Evolutionary conservation across 352 stramenopile genomes (phyloP).

Genomic region (Lagenidium giganteum): DNA sequence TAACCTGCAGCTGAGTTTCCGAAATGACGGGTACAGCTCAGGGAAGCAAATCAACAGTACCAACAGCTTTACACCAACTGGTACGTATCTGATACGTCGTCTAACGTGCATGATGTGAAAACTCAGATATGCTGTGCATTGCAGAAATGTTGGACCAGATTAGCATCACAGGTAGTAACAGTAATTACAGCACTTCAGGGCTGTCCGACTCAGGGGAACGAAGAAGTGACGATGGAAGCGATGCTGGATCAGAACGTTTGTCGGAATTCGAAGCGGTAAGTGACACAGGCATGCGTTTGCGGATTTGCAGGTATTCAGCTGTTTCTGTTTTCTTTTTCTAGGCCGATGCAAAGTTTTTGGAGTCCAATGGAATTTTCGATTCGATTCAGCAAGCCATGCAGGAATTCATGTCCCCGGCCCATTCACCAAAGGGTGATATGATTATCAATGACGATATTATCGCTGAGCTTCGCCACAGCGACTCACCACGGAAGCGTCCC

Average conservation of each 20-base stretch:
- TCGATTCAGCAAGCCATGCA: slow-evolving; percentile 83
- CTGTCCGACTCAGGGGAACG: slow-evolving; percentile 10
- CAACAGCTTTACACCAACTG: slow-evolving; percentile 18
- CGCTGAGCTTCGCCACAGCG: slow-evolving; percentile 46
- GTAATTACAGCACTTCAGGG: slow-evolving; percentile 13
- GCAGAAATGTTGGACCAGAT: slow-evolving; percentile 19
- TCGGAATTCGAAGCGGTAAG: slow-evolving; percentile 72
- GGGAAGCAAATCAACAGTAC: slow-evolving; percentile 19
- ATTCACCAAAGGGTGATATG: slow-evolving; percentile 26
- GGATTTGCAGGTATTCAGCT: neutral
- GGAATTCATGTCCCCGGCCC: slow-evolving; percentile 29
- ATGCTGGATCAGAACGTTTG: slow-evolving; percentile 31
- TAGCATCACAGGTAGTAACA: slow-evolving; percentile 15
- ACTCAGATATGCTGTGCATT: slow-evolving; percentile 1
- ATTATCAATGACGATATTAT: slow-evolving; percentile 76
- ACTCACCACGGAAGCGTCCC: slow-evolving; percentile 7
- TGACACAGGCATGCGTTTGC: neutral
- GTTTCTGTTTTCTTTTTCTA: slow-evolving; percentile 11
- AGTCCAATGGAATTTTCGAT: slow-evolving; percentile 71
- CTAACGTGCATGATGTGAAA: neutral
- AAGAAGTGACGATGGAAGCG: slow-evolving; percentile 9
- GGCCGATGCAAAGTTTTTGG: slow-evolving; percentile 68
- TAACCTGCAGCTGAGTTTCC: slow-evolving; percentile 24
- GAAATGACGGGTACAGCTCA: slow-evolving; percentile 14
- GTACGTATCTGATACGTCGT: slow-evolving; percentile 2